Evolutionary conservation across 768 basidiomycete genomes (phyloP).

Genomic region (Hygrocybe coccinea): DNA sequence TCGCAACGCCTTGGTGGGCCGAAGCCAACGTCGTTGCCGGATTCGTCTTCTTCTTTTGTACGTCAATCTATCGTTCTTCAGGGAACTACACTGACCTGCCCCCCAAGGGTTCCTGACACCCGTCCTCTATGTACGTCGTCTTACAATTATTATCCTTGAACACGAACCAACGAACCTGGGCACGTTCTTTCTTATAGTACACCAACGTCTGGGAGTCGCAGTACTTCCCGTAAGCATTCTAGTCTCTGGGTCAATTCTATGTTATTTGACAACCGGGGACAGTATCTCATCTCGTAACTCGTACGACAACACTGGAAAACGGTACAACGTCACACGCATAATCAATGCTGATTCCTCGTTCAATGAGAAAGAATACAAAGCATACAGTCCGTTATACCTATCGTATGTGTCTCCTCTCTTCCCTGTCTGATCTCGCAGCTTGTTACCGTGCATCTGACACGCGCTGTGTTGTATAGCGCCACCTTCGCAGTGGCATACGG

Average conservation of each 20-base stretch:
- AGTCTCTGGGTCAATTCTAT: not conserved
- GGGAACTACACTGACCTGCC: not conserved
- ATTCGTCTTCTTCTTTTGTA: constrained; percentile 66
- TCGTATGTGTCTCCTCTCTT: constrained; percentile 34
- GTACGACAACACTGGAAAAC: constrained; percentile 55
- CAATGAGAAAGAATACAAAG: constrained; percentile 49
- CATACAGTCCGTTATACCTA: constrained; percentile 60
- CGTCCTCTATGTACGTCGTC: constrained; percentile 45
- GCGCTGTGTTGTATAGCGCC: constrained; percentile 45
- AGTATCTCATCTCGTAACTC: constrained; percentile 58
- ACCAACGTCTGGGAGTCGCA: constrained; percentile 58
- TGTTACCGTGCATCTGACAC: constrained; percentile 48
- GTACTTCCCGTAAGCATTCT: constrained; percentile 44
- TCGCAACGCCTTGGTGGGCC: constrained; percentile 82
- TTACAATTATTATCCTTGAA: not conserved
- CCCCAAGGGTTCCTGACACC: constrained; percentile 53
- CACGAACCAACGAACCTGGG: not conserved
- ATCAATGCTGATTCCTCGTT: constrained; percentile 50
- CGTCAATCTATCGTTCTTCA: constrained; percentile 12
- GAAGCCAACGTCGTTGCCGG: constrained; percentile 63
- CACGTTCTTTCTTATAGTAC: constrained; percentile 35
- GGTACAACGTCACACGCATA: constrained; percentile 57
- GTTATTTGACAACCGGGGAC: constrained; percentile 18
- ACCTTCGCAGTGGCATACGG: constrained; percentile 79
- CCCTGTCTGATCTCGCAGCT: constrained; percentile 18